Evolutionary conservation across 148 eudicot species (phyloP).

Genomic region (Pharnaceum exiguum): DNA sequence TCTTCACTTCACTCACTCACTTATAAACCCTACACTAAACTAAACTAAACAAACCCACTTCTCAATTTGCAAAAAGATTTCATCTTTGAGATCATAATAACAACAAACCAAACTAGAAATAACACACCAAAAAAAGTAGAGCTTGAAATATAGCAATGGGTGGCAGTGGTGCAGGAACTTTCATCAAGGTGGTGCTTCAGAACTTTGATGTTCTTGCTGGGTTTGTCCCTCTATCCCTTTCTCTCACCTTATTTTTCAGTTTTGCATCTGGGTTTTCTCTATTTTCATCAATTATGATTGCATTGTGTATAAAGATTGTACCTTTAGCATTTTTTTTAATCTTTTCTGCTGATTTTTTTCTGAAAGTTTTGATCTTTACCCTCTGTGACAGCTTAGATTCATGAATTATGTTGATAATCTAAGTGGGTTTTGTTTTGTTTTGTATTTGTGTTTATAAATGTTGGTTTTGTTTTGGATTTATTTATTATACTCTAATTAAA

Average conservation of each 20-base stretch:
- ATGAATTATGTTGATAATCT: not conserved
- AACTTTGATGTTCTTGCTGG: conserved; percentile 91
- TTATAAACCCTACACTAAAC: no score
- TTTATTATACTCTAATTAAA: no score
- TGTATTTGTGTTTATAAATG: not conserved
- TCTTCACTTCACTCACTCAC: not conserved
- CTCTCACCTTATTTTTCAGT: not conserved
- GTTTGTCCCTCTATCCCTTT: conserved; percentile 27
- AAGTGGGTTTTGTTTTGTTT: not conserved
- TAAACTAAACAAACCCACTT: not conserved
- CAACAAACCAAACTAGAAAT: not conserved
- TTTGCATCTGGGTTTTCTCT: not conserved
- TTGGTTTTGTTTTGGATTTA: not conserved
- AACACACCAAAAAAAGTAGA: not conserved
- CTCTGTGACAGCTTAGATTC: not conserved
- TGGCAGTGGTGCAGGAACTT: conserved; percentile 59
- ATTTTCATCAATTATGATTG: not conserved
- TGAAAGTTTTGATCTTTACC: not conserved
- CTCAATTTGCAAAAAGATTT: not conserved
- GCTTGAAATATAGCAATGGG: conserved; percentile 23
- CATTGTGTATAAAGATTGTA: conserved; percentile 3
- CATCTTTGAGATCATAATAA: not conserved
- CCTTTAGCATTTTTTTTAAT: not conserved
- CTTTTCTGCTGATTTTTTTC: conserved; percentile 1
- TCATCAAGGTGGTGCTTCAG: conserved; percentile 54